Base-by-base conservation (phyloP, 2,329 filamentous ascomycete species). In the Neonectria neomacrospora region DNA sequence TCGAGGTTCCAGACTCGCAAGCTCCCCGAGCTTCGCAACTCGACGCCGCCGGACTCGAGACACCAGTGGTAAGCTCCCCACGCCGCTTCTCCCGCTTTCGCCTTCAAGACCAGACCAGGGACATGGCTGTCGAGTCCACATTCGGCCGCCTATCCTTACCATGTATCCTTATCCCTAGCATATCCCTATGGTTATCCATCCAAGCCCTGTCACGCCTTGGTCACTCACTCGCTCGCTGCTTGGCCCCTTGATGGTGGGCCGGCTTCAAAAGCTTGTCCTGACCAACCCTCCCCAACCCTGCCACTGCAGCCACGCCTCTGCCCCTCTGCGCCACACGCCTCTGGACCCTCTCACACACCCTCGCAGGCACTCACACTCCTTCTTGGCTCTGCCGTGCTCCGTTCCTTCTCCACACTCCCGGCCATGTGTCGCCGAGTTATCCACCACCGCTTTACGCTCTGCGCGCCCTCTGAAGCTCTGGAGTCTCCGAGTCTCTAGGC, bases 361-460 rank as follows among this genome's bases (percentile, higher is more conserved):
- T 58, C 20, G 9, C 37, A 55, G 50, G 23, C 42, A 34, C 28
- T 44, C 34, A 64, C 69, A 71, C 70, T 69, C 58, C 63, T 64
- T 66, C 67, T 66, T 66, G 61, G 63, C 67, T 68, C 69, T 73
- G 71, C 71, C 69, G 71, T 73, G 59, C 69, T 73, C 65, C 70
- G 68, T 71, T 48, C 55, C 61, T 60, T 68, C 68, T 74, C 70
- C 73, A 73, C 73, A 73, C 68, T 68, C 67, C 71, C 73, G 73
- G 71, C 74, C 74, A 68, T 68, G 65, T 72, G 73, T 74, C 74
- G 75, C 75, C 75, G 74, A 76, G 68, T 73, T 74, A 74, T 74
- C 74, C 74, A 75, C 68, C 64, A 69, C 54, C 64, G 68, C 68
- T 66, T 64, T 70, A 9, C 50, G 14, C 14, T 37, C 32, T 64